Base-by-base conservation (phyloP, 225 moss, liverwort and hornwort genomes). In the Sphagnum tenellum region DNA sequence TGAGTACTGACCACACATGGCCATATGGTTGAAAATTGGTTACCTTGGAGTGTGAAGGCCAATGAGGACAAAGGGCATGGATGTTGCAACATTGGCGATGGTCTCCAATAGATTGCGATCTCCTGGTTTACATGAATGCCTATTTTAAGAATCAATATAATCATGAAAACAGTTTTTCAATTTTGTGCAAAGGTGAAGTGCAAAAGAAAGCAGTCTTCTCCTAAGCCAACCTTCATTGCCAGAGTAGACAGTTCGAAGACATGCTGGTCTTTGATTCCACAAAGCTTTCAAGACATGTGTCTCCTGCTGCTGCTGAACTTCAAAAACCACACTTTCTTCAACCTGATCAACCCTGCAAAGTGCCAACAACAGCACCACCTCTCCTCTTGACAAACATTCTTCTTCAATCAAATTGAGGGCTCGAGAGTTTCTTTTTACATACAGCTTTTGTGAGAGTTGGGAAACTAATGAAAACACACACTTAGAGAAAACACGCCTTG, bases 21-120 rank as follows among this genome's bases (percentile, higher is more conserved):
- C 4, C 29, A 14, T 62, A 10, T 47, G 11, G 9, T 10, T 7
- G 46, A 46, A 9, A 62, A 59, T 59, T 5, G 58, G 52, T 52
- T 52, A 90, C 96, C 96, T 85, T 65, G 96, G 96, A 60, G 77
- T 78, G 78, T 78, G 86, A 50, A 98, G 90, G 47, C 96, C 96
- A 51, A 87, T 75, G 59, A 86, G 62, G 64, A 98, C 74, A 70
- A 98, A 98, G 51, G 96, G 96, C 66, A 98, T 68, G 51, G 93
- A 98, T 11, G 96, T 98, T 55, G 80, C 87, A 66, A 98, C 96
- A 66, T 98, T 98, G 64, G 76, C 80, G 48, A 85, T 12, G 45
- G 88, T 93, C 73, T 98, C 96, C 74, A 87, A 46, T 3, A 90
- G 12, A 7, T 77, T 80, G 44, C 78, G 75, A 74, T 98, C 96